These are phyloP conservation scores for Yarrowia sp. DNA, from an alignment of 805 yeast species.

Conservation along the genomic window DNA sequence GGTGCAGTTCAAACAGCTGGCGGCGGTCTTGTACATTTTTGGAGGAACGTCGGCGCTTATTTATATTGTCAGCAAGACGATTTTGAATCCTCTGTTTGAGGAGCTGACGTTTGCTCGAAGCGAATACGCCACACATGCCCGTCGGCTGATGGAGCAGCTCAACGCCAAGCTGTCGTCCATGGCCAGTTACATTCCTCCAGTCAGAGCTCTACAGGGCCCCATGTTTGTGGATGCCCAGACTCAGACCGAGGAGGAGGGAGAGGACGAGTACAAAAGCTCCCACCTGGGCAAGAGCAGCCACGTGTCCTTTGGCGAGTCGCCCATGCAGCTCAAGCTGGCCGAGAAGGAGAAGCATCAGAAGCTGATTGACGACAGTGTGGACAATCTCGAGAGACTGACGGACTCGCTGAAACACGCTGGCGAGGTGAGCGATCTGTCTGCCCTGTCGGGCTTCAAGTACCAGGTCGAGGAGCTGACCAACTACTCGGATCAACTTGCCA, in stretches of 20 bases:
- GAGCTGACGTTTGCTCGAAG: constrained; percentile 49
- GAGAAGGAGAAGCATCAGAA: constrained; percentile 27
- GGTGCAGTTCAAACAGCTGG: constrained; percentile 44
- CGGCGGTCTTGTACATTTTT: constrained; percentile 48
- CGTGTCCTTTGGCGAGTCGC: constrained; percentile 26
- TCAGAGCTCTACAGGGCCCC: constrained; percentile 39
- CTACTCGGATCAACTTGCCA: constrained; percentile 32
- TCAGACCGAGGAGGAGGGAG: constrained; percentile 43
- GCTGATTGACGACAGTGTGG: constrained; percentile 23
- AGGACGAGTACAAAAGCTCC: neutral
- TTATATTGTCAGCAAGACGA: constrained; percentile 47
- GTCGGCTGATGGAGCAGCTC: constrained; percentile 44
- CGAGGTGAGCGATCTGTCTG: constrained; percentile 13
- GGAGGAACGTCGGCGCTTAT: constrained; percentile 48
- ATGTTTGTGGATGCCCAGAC: constrained; percentile 46
- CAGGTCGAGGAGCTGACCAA: constrained; percentile 37
- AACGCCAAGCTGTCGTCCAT: constrained; percentile 43
- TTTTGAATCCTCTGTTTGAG: constrained; percentile 48
- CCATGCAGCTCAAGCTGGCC: constrained; percentile 26
- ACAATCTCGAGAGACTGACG: constrained; percentile 12
- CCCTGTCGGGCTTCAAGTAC: constrained; percentile 24
- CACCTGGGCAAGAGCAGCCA: neutral
- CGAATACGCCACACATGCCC: constrained; percentile 47
- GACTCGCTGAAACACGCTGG: constrained; percentile 20
- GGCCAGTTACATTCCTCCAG: constrained; percentile 44